A percentile compares a stretch with the other conserved stretches of the same genome.
Evolutionary conservation across 257 asterid genomes (phyloP).

Genomic region (Nicotiana tomentosiformis): DNA sequence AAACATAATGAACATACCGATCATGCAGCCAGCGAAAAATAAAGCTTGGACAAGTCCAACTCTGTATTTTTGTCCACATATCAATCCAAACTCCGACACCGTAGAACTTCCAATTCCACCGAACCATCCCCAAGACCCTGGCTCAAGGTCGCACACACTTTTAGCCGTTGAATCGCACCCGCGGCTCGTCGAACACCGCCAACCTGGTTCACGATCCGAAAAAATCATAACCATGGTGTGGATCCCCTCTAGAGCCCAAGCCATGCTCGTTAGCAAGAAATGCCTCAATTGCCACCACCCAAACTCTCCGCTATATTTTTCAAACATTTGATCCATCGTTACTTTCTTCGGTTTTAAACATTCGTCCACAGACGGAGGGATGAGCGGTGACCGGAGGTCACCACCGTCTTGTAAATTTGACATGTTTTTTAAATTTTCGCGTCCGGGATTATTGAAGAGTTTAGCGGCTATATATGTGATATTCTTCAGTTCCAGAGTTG

Average conservation of each 20-base stretch:
- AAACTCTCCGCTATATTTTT: slow-evolving; percentile 69
- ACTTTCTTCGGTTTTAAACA: slow-evolving; percentile 25
- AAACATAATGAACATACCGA: slow-evolving; percentile 37
- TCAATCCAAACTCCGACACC: slow-evolving; percentile 69
- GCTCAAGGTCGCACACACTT: slow-evolving; percentile 50
- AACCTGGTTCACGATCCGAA: slow-evolving; percentile 71
- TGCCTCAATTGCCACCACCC: slow-evolving; percentile 82
- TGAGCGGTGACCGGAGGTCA: slow-evolving; percentile 37
- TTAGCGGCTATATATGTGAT: not conserved
- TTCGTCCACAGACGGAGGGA: slow-evolving; percentile 12
- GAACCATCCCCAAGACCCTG: slow-evolving; percentile 76
- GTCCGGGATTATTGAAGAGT: not conserved
- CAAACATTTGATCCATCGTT: slow-evolving; percentile 65
- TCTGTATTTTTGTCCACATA: slow-evolving; percentile 71
- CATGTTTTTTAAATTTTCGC: slow-evolving; percentile 8
- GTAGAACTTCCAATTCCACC: slow-evolving; percentile 60
- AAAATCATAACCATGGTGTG: slow-evolving; percentile 89
- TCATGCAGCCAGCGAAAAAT: slow-evolving; percentile 84
- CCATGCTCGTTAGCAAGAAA: slow-evolving; percentile 59
- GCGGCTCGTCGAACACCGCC: slow-evolving; percentile 38
- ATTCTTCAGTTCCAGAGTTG: not conserved
- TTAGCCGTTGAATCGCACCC: slow-evolving; percentile 20
- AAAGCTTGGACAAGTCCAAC: slow-evolving; percentile 79
- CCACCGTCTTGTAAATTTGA: not conserved
- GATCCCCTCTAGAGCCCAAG: slow-evolving; percentile 85